Evolutionary conservation across 2,329 filamentous ascomycete species (phyloP), one percentile per base, ranked within the genome.

Genomic region (Trichoderma koningiopsis): DNA sequence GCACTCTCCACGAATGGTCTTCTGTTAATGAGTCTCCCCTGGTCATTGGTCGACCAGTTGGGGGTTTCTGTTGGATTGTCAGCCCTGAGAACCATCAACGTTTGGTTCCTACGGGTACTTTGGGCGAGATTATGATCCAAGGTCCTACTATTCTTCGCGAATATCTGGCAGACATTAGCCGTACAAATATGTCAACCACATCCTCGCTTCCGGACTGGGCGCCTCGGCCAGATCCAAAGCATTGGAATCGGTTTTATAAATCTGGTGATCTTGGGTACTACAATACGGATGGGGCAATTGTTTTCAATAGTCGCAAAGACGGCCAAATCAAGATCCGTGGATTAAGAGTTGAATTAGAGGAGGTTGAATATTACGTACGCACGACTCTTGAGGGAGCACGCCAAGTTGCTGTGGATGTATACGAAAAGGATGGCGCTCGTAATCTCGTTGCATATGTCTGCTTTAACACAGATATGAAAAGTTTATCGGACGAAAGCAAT

Each of bases 301-400:
- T 79, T 0, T 84, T 81, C 64, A 74, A 84, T 53, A 85, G 85
- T 55, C 79, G 87, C 22, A 86, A 85, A 72, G 86, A 88, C 71
- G 81, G 81, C 0, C 86, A 88, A 73, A 81, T 88, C 57, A 89
- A 89, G 75, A 75, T 88, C 11, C 80, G 83, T 24, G 88, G 88
- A 27, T 86, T 83, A 68, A 76, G 85, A 63, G 79, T 86, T 63
- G 88, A 85, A 76, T 77, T 85, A 11, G 71, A 62, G 2, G 73
- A 74, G 35, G 57, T 75, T 22, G 72, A 75, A 27, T 63, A 71
- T 24, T 37, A 72, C 19, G 35, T 71, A 22, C 22, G 10, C 5
- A 52, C 43, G 4, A 53, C 40, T 19, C 14, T 70, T 11, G 5
- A 19, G 2, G 68, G 55, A 3, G 29, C 43, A n/a, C 29, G 53